These are phyloP conservation scores for Pontederia crassipes DNA, from an alignment of 176 grass and related monocot genomes.

Conservation along the genomic window DNA sequence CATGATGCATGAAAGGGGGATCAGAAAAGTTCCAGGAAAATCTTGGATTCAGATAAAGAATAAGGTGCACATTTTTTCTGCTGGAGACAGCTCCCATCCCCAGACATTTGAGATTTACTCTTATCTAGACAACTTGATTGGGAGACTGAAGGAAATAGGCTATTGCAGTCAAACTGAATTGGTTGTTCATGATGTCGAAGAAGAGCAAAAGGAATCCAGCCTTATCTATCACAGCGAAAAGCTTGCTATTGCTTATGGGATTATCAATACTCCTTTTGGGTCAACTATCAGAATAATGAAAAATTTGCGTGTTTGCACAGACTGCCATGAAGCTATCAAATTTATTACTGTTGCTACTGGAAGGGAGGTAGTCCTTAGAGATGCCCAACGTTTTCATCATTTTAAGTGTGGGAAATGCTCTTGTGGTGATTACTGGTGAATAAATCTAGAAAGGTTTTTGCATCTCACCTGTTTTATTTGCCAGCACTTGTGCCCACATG, in stretches of 20 bases:
- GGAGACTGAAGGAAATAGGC: slow-evolving; percentile 38
- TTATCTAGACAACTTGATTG: slow-evolving; percentile 30
- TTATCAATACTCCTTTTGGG: slow-evolving; percentile 34
- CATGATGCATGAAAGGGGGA: slow-evolving; percentile 35
- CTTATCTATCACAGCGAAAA: slow-evolving; percentile 49
- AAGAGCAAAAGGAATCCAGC: slow-evolving; percentile 46
- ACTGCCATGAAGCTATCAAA: slow-evolving; percentile 49
- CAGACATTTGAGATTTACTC: slow-evolving; percentile 32
- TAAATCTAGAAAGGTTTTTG: too few species aligned
- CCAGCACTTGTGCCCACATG: too few species aligned
- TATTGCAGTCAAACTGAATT: slow-evolving; percentile 41
- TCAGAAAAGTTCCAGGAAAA: slow-evolving; percentile 34
- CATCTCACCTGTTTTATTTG: too few species aligned
- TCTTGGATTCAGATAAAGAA: slow-evolving; percentile 59
- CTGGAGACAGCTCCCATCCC: slow-evolving; percentile 28
- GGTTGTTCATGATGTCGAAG: slow-evolving; percentile 42
- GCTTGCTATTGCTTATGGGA: slow-evolving; percentile 45
- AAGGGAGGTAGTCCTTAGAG: slow-evolving; percentile 32
- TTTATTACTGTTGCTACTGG: slow-evolving; percentile 20
- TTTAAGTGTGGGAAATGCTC: slow-evolving; percentile 41
- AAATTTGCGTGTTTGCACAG: slow-evolving; percentile 40
- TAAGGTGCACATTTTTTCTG: slow-evolving; percentile 29
- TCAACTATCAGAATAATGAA: slow-evolving; percentile 44
- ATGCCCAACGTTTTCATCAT: slow-evolving; percentile 46
- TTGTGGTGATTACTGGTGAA: slow-evolving; percentile 44